Conservation (phyloP, 768 basidiomycete genomes). For the Mycena olivaceomarginata region DNA sequence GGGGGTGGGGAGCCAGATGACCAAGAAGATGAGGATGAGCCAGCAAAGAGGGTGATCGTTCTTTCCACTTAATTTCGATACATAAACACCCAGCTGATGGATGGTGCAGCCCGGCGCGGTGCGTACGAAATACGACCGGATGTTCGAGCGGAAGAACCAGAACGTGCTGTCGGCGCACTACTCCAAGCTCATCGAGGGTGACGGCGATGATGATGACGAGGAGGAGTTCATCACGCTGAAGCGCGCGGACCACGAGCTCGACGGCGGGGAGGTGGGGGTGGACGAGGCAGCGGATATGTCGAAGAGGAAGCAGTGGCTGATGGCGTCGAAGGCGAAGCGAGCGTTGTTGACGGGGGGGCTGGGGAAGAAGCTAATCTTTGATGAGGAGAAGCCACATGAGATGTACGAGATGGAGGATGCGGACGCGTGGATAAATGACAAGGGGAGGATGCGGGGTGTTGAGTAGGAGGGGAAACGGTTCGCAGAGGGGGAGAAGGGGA, state of each 20-base stretch:
- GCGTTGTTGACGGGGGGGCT: constrained; percentile 78
- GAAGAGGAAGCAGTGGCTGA: constrained; percentile 88
- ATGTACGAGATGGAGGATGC: constrained; percentile 89
- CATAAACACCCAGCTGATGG: background rate
- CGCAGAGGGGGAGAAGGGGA: constrained; percentile 82
- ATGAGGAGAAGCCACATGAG: constrained; percentile 87
- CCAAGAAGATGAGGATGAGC: constrained; percentile 46
- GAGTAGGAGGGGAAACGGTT: constrained; percentile 80
- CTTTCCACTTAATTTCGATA: background rate
- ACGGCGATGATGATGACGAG: constrained; percentile 61
- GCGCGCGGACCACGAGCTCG: constrained; percentile 89
- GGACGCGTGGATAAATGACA: constrained; percentile 80
- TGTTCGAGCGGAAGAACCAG: constrained; percentile 98
- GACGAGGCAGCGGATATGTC: constrained; percentile 74
- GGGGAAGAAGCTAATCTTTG: constrained; percentile 89
- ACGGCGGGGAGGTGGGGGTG: constrained; percentile 28
- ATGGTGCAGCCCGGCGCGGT: constrained; percentile 55
- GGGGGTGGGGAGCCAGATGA: constrained; percentile 38
- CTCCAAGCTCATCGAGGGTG: constrained; percentile 85
- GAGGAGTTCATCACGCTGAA: constrained; percentile 97
- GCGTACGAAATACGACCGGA: constrained; percentile 96
- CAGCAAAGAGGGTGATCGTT: constrained; percentile 63
- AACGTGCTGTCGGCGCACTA: constrained; percentile 94
- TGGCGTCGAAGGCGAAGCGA: constrained; percentile 78
- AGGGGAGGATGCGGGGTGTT: constrained; percentile 77